Conservation (phyloP, 352 stramenopile species). For the Phytophthora fragariaefolia region DNA sequence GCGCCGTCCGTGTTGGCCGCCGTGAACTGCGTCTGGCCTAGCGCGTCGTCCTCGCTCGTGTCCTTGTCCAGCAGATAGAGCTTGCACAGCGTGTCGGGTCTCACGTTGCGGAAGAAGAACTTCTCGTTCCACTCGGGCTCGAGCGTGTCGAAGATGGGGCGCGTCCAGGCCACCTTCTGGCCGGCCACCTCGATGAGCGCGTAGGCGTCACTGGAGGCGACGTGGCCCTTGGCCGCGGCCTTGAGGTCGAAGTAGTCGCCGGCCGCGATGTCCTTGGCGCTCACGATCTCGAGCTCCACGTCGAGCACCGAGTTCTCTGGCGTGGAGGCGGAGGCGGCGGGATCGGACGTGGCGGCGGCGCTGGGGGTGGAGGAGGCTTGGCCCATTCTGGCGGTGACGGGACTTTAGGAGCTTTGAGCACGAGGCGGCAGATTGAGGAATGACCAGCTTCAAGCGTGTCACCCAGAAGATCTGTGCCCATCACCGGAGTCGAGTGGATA, state of each 20-base stretch:
- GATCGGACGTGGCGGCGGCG: not conserved
- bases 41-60: slow-evolving; percentile 38
- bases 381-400: not conserved
- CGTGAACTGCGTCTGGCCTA: slow-evolving; percentile 39
- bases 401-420: no score
- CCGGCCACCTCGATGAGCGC: slow-evolving; percentile 31
- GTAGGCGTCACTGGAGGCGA: slow-evolving; percentile 34
- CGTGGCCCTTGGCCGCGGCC: slow-evolving; percentile 23
- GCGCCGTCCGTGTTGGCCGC: slow-evolving; percentile 34
- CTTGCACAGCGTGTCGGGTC: slow-evolving; percentile 33
- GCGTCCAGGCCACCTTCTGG: slow-evolving; percentile 41
- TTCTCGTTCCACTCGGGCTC: slow-evolving; percentile 45
- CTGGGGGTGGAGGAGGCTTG: not conserved
- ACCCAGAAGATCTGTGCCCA: no score
- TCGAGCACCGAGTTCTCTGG: slow-evolving; percentile 19
- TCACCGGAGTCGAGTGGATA: no score
- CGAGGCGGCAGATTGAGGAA: slow-evolving; percentile 15
- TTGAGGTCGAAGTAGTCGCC: slow-evolving; percentile 21
- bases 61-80: slow-evolving; percentile 48
- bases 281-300: slow-evolving; percentile 30
- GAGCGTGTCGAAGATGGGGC: slow-evolving; percentile 37
- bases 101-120: slow-evolving; percentile 47
- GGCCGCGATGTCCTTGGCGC: slow-evolving; percentile 29
- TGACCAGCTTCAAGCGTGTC: slow-evolving; percentile 8
- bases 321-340: not conserved